Evolutionary conservation across 352 stramenopile genomes (phyloP), one percentile per base, ranked within the genome.

Genomic region (Phytophthora kernoviae): DNA sequence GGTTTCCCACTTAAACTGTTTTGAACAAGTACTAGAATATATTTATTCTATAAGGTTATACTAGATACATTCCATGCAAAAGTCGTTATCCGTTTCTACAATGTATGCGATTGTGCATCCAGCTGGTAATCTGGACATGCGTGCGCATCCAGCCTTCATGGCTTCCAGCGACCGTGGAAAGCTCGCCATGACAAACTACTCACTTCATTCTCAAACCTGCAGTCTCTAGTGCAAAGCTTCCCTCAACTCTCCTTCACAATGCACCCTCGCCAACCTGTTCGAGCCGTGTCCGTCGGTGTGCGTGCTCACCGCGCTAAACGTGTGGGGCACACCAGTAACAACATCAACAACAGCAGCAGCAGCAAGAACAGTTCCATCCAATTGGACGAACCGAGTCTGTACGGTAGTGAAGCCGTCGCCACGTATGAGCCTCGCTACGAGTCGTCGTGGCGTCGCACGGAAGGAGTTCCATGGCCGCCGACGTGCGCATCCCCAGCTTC

Each of bases 401-500:
- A n/a, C 37, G 26, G 4, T 14, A 20, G 8, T n/a, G 53, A 49
- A 36, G 10, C 21, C 22, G 22, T 33, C 22, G 22, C 18, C 11
- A 34, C 21, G 4, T 12, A 12, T 32, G 48, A 49, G 36, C 47
- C 15, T 5, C 12, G 37, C 15, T 64, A 68, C 39, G 65, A 73
- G 60, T 50, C 60, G 8, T 66, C 59, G 44, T 73, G 54, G 53
- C 54, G 33, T 32, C 52, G 53, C 30, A 65, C 59, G 1, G 64
- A 2, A 54, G 50, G 33, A 62, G 65, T 45, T 73, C 60, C 60
- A 73, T 73, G 60, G 49, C 65, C 17, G 52, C 65, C 18, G 69
- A 80, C 44, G 77, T 87, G 30, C 71, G 58, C 42, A 87, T 87
- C 61, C 77, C 77, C 37, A 65, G 49, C 51, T 87, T 87, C 63